A percentile compares a stretch with the other conserved stretches of the same genome.
phyloP scores from a whole-genome alignment of 768 basidiomycete species.

The Neoboletus magnificus region DNA sequence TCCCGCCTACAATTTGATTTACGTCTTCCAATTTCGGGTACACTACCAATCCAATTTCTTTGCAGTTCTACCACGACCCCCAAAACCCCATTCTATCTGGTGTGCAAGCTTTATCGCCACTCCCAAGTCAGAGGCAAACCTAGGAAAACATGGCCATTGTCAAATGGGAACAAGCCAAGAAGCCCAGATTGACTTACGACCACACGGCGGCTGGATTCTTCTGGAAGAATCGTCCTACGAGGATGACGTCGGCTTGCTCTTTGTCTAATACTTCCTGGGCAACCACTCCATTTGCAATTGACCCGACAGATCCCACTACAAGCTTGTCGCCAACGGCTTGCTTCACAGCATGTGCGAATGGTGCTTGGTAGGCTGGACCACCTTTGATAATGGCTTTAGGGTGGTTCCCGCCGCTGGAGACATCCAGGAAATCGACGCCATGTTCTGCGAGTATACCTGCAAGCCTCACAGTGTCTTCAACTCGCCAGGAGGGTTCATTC shows the following conservation, averaged over 20 bases:
- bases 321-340: conserved; percentile 41
- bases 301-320: conserved; percentile 29
- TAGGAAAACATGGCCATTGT: neutral
- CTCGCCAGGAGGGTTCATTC: conserved; percentile 61
- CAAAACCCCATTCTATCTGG: conserved; percentile 57
- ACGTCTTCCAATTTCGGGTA: neutral
- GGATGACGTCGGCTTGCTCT: conserved; percentile 44
- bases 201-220: conserved; percentile 53
- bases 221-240: conserved; percentile 54
- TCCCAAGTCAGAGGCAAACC: conserved; percentile 55
- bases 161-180: neutral
- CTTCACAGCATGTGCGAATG: conserved; percentile 53
- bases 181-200: conserved; percentile 22
- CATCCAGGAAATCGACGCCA: conserved; percentile 75
- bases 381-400: conserved; percentile 31
- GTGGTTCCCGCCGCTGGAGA: conserved; percentile 62
- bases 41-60: conserved; percentile 16
- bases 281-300: conserved; percentile 36
- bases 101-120: conserved; percentile 44
- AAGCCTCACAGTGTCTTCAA: conserved; percentile 64
- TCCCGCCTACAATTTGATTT: neutral
- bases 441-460: conserved; percentile 55
- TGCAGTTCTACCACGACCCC: conserved; percentile 31
- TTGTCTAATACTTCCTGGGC: conserved; percentile 43
- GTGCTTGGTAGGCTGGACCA: conserved; percentile 49